Conservation (phyloP, 2,329 filamentous ascomycete species). For the Furcasterigmium sp. region DNA sequence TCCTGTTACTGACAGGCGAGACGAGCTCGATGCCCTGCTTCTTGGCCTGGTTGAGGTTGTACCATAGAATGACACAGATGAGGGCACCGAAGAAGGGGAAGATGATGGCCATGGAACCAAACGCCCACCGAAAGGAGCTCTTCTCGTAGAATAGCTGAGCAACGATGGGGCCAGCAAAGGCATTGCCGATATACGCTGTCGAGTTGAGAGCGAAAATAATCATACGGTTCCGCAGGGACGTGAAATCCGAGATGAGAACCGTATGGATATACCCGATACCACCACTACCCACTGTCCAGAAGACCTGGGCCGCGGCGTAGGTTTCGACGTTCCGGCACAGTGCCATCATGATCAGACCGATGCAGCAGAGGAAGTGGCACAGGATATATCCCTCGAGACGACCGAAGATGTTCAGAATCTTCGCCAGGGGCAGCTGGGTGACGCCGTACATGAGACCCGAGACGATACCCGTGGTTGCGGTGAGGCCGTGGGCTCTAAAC, state of each 20-base stretch:
- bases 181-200: conserved; percentile 29
- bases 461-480: conserved; percentile 60
- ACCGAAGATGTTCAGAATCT: conserved; percentile 44
- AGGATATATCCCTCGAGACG: conserved; percentile 39
- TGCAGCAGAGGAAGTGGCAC: conserved; percentile 13
- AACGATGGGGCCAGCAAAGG: conserved; percentile 22
- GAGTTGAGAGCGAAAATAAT: conserved; percentile 23
- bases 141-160: conserved; percentile 17
- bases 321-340: conserved; percentile 43
- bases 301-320: conserved; percentile 40
- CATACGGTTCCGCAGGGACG: conserved; percentile 22
- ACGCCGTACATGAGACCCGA: conserved; percentile 38
- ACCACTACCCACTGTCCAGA: conserved; percentile 48
- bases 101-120: conserved; percentile 54
- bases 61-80: conserved; percentile 8
- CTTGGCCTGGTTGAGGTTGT: conserved; percentile 10
- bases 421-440: conserved; percentile 35
- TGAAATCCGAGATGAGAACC: conserved; percentile 26
- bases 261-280: conserved; percentile 21
- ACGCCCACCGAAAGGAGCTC: conserved; percentile 27
- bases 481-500: conserved; percentile 58
- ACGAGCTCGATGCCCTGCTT: conserved; percentile 10
- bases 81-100: conserved; percentile 33
- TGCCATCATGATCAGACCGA: conserved; percentile 52
- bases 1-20: conserved; percentile 21